Conservation (phyloP, 2,329 filamentous ascomycete genomes). For the Penicillium sp. region DNA sequence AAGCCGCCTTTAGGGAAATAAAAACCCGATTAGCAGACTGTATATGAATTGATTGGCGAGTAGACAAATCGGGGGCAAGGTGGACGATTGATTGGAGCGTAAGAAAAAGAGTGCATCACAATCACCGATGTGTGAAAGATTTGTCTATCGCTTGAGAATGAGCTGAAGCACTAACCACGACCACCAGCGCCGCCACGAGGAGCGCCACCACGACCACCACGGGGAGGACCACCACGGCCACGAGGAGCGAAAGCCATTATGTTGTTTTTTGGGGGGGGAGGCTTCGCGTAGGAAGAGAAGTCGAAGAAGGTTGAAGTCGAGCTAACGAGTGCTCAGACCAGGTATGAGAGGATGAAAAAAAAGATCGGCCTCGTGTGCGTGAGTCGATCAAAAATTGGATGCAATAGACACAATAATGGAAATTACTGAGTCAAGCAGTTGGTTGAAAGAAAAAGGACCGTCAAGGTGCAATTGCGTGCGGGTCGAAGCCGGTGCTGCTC, state of each 20-base stretch:
- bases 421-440: slow-evolving; percentile 19
- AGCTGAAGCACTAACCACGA: slow-evolving; percentile 20
- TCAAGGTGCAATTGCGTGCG: slow-evolving; percentile 24
- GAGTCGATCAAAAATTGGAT: slow-evolving; percentile 10
- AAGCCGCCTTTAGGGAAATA: slow-evolving; percentile 17
- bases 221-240: slow-evolving; percentile 17
- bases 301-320: slow-evolving; percentile 14
- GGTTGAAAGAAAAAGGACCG: slow-evolving; percentile 18
- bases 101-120: not conserved
- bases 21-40: slow-evolving; percentile 7
- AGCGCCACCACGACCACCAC: slow-evolving; percentile 19
- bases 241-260: slow-evolving; percentile 34
- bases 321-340: slow-evolving; percentile 20
- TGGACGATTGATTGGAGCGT: too few species aligned
- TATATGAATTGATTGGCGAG: not conserved
- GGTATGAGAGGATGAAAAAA: slow-evolving; percentile 10
- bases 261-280: slow-evolving; percentile 9
- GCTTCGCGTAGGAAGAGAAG: slow-evolving; percentile 6
- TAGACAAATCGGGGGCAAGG: not conserved
- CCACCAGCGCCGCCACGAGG: slow-evolving; percentile 13
- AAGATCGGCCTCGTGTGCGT: slow-evolving; percentile 9
- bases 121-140: slow-evolving; percentile 7
- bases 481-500: slow-evolving; percentile 33
- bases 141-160: slow-evolving; percentile 9
- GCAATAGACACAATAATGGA: slow-evolving; percentile 9